Conservation (phyloP, 495 filamentous ascomycete genomes). For the Neurospora sp. region DNA sequence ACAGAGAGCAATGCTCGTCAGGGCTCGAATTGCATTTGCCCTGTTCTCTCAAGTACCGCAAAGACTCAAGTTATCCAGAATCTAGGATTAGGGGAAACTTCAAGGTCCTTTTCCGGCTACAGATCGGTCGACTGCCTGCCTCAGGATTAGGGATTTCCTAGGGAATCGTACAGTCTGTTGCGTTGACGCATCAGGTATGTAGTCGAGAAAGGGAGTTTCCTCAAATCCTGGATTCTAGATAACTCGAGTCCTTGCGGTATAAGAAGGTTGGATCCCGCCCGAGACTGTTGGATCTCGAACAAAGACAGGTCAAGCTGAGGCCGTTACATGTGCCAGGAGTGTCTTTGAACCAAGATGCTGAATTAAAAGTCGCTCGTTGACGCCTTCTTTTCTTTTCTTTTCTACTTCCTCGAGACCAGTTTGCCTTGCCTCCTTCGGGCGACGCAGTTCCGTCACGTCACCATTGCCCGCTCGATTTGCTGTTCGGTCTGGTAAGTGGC, state of each 20-base stretch:
- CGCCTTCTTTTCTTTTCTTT: background rate
- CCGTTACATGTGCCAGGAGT: background rate
- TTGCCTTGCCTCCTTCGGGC: background rate
- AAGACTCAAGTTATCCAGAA: too few relatives aligned
- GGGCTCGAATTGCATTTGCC: background rate
- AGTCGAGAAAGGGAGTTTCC: too few relatives aligned
- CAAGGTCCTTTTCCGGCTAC: too few relatives aligned
- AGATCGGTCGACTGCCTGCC: too few relatives aligned
- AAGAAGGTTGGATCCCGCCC: background rate
- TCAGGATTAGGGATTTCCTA: too few relatives aligned
- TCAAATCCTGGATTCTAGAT: too few relatives aligned
- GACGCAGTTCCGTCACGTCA: background rate
- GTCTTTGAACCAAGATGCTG: background rate
- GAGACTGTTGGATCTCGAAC: background rate
- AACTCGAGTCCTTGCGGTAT: background rate
- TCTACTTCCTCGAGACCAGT: background rate
- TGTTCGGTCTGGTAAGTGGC: background rate
- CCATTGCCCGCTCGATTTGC: background rate
- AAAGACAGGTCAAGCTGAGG: background rate
- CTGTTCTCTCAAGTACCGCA: background rate
- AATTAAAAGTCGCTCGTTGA: background rate
- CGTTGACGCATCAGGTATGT: too few relatives aligned
- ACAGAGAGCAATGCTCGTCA: background rate
- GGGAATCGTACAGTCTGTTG: too few relatives aligned
- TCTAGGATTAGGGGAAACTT: too few relatives aligned